A percentile compares a stretch with the other conserved stretches of the same genome.
These are phyloP conservation scores for Domatiomyces catenatus DNA, from an alignment of 2,329 filamentous ascomycete species.

Conservation along the genomic window DNA sequence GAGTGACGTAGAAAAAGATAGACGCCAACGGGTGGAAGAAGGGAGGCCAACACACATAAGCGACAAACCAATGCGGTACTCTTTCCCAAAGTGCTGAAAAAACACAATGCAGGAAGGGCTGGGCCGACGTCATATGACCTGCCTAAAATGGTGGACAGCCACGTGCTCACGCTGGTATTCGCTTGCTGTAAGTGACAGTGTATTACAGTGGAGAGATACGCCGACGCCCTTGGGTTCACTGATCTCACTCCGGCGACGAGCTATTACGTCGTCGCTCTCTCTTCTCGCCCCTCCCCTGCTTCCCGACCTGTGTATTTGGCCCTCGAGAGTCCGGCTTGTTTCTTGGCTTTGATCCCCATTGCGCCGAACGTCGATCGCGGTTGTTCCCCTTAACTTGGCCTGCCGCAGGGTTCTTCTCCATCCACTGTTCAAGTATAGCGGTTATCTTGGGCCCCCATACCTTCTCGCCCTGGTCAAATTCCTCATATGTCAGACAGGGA, in stretches of 20 bases:
- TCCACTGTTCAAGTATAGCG: slow-evolving; percentile 39
- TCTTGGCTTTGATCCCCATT: background rate
- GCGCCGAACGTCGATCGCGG: background rate
- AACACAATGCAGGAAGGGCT: background rate
- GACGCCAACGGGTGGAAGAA: background rate
- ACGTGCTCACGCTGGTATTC: background rate
- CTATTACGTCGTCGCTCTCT: slow-evolving; percentile 8
- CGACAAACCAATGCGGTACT: background rate
- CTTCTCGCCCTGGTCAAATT: slow-evolving; percentile 59
- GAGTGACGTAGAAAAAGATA: background rate
- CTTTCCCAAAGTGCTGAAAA: background rate
- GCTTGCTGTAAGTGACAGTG: too few species aligned
- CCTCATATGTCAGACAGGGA: slow-evolving; percentile 56
- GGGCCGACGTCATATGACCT: background rate
- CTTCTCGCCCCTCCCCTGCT: background rate
- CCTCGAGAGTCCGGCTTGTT: background rate
- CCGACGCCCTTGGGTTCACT: too few species aligned
- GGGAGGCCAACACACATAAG: background rate
- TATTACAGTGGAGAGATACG: too few species aligned
- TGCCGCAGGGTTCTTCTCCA: slow-evolving; percentile 24
- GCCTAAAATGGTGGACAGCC: background rate
- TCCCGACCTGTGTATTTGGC: background rate
- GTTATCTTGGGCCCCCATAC: slow-evolving; percentile 68
- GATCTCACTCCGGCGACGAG: slow-evolving; percentile 6
- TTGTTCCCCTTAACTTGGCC: background rate